Percentiles rank a stretch among this genome's conserved stretches.
Conservation (phyloP, 164 flowering plant genomes). For the Hamamelis virginiana region DNA sequence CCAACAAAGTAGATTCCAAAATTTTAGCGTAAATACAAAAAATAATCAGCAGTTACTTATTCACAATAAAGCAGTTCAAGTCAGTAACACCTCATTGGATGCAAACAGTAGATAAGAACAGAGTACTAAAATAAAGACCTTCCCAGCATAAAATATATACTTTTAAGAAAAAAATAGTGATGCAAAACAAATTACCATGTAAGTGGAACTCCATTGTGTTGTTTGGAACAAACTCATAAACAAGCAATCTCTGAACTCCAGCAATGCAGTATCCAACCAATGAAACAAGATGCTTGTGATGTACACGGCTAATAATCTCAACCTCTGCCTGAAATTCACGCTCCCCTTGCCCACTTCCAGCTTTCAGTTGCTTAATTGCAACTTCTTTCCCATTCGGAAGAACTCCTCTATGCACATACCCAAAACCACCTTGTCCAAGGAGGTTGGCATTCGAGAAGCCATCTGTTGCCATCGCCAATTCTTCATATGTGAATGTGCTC, state of each 20-base stretch:
- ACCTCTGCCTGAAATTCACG: constrained; percentile 97
- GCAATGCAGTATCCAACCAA: constrained; percentile 90
- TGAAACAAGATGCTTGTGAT: constrained; percentile 92
- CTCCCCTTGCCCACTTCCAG: constrained; percentile 96
- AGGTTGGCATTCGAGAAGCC: constrained; percentile 88
- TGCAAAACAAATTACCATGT: constrained; percentile 52
- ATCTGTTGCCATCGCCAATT: constrained; percentile 82
- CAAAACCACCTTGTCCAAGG: constrained; percentile 98
- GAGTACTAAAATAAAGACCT: neutral
- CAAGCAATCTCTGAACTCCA: constrained; percentile 80
- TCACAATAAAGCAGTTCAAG: too few relatives aligned
- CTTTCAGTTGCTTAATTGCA: constrained; percentile 84
- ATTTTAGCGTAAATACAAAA: too few relatives aligned
- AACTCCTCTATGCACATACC: constrained; percentile 90
- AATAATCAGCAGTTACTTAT: too few relatives aligned
- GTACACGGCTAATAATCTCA: constrained; percentile 93
- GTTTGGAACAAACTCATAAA: constrained; percentile 95
- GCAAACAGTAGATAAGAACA: too few relatives aligned
- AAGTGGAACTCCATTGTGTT: constrained; percentile 90
- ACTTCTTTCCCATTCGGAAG: constrained; percentile 91
- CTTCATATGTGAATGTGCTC: constrained; percentile 84
- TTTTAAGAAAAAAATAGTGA: neutral
- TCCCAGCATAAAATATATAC: neutral
- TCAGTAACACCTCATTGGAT: too few relatives aligned
- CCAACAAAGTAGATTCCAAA: neutral